Base-by-base conservation (phyloP, 345 rosid genomes). In the Tarenaya hassleriana region DNA sequence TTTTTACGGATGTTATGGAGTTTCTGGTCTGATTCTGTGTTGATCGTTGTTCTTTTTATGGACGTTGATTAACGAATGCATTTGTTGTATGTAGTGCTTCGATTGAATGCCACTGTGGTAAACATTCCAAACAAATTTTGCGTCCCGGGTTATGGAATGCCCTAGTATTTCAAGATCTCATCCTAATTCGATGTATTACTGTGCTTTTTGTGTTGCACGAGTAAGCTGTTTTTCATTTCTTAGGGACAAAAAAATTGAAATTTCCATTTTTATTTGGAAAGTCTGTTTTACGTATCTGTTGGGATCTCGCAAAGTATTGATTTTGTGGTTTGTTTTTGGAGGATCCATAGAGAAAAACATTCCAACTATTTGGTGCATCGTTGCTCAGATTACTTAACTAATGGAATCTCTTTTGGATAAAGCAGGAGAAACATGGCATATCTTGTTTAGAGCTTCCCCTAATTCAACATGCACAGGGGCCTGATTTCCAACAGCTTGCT, bases 371-470 rank as follows among this genome's bases (percentile, higher is more conserved):
- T 10, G 5, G 11, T 7, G 9, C 9, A 39, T 21, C 10, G 1
- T 14, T 47, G 35, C 21, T 21, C 3, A 11, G 47, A 18, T 29
- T 4, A 21, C 7, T 7, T 41, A 17, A 34, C 27, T 41, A 41
- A 41, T 4, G 3, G 21, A 50, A 5, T 19, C n/a, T 16, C 21
- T 3, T 44, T 4, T 32, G 49, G 40, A 4, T 8, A 50, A 24
- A 56, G 43, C 80, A 91, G 98, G 88, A 70, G 55, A 69, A 78
- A 55, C 52, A 69, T 45, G 79, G 82, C 57, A 74, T 92, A 33
- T 56, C 55, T 43, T 76, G 84, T 56, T 56, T 88, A 76, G 98
- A 92, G 80, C 83, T 92, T 65, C 97, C 98, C 17, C 69, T 92
- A 11, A 83, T 92, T 56, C 80, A 85, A 75, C 95, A 88, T 68